Conservation (phyloP, 192 early-diverging fungal species). For the Coemansia sp. region DNA sequence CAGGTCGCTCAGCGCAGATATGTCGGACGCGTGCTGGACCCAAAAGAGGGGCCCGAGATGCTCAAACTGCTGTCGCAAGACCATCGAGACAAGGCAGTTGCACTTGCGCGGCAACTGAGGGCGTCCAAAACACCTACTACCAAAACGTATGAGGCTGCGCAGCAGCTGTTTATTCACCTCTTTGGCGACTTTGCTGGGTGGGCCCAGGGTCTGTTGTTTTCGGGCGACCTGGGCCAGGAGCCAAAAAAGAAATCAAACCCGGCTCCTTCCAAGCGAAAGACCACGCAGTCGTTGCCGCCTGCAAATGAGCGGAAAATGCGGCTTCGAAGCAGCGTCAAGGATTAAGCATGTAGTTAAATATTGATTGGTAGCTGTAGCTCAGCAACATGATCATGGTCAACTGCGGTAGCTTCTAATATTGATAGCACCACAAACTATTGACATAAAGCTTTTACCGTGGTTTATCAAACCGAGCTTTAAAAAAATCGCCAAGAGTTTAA, state of each 20-base stretch:
- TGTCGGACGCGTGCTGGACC: conserved; percentile 34
- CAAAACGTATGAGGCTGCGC: conserved; percentile 68
- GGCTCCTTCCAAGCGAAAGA: conserved; percentile 20
- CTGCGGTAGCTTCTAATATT: conserved; percentile 59
- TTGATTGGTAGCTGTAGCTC: conserved; percentile 90
- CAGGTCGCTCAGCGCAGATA: conserved; percentile 87
- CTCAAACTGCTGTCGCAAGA: conserved; percentile 4
- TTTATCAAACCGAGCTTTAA: too few species aligned
- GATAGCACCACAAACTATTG: conserved; percentile 83
- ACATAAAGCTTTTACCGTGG: conserved; percentile 90
- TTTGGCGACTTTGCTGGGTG: conserved; percentile 84
- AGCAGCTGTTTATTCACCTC: conserved; percentile 66
- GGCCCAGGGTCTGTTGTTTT: conserved; percentile 68
- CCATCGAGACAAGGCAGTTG: conserved; percentile 7
- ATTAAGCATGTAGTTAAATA: conserved; percentile 19
- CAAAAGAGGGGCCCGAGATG: background rate
- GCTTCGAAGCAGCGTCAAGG: conserved; percentile 8
- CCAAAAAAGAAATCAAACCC: conserved; percentile 12
- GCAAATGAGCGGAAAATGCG: background rate
- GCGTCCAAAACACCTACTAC: conserved; percentile 64
- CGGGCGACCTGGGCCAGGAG: conserved; percentile 41
- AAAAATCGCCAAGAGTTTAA: too few species aligned
- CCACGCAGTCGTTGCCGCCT: background rate
- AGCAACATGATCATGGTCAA: conserved; percentile 89
- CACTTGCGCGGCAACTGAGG: conserved; percentile 33